A percentile compares a stretch with the other conserved stretches of the same genome.
Evolutionary conservation across 2,329 filamentous ascomycete species (phyloP).

Genomic region (Leptographium procerum): DNA sequence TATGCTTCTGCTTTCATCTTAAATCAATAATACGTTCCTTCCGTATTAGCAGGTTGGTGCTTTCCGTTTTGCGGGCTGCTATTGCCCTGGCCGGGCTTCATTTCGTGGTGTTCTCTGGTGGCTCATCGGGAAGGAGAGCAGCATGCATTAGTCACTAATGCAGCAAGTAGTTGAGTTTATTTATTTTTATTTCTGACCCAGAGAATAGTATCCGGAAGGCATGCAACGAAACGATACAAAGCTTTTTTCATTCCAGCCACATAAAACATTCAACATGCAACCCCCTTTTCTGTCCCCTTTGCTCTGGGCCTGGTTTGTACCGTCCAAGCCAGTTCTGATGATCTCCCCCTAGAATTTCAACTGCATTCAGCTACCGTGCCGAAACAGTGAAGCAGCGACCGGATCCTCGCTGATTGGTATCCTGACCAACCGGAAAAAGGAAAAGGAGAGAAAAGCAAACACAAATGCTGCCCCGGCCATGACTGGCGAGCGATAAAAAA

Average conservation of each 20-base stretch:
- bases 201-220: not conserved
- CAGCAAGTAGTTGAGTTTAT: not conserved
- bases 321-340: not conserved
- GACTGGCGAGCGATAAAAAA: not conserved
- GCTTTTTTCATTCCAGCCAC: not conserved
- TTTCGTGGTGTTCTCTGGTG: too few species aligned
- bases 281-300: not conserved
- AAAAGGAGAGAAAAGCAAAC: not conserved
- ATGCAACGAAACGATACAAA: not conserved
- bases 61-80: not conserved
- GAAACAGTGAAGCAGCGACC: not conserved
- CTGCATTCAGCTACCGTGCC: slow-evolving; percentile 1
- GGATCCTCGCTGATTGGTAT: slow-evolving; percentile 1
- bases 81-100: not conserved
- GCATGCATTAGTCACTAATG: not conserved
- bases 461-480: not conserved
- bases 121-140: not conserved
- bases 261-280: not conserved
- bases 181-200: not conserved
- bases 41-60: not conserved
- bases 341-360: not conserved
- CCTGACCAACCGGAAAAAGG: not conserved
- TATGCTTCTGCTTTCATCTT: not conserved
- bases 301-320: not conserved
- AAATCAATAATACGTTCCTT: not conserved